These are phyloP conservation scores for Salvia rosmarinus DNA, from an alignment of 257 asterid species.

Conservation along the genomic window DNA sequence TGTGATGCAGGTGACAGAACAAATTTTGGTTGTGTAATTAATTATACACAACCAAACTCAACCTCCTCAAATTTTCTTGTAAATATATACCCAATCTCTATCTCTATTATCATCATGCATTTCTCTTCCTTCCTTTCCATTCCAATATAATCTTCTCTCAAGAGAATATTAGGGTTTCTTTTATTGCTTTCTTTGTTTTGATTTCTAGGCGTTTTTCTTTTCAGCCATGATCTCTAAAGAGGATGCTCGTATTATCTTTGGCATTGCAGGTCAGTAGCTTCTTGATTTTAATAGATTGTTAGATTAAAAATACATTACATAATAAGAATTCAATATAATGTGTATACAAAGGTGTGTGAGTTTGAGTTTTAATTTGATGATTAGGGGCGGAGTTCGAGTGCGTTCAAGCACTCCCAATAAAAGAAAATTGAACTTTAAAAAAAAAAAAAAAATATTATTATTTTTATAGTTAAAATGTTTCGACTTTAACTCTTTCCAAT, in stretches of 20 bases:
- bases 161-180: background rate
- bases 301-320: no score
- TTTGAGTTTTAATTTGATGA: no score
- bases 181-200: background rate
- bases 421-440: no score
- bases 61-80: slow-evolving; percentile 37
- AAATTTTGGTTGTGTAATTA: slow-evolving; percentile 11
- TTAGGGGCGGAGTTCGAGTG: no score
- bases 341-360: no score
- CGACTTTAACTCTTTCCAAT: no score
- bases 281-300: background rate
- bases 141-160: background rate
- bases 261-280: slow-evolving; percentile 61
- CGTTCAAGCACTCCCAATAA: no score
- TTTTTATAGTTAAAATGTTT: no score
- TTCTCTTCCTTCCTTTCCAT: background rate
- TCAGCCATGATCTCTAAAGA: slow-evolving; percentile 53
- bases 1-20: slow-evolving; percentile 53
- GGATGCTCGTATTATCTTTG: slow-evolving; percentile 55
- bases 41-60: slow-evolving; percentile 37
- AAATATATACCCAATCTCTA: slow-evolving; percentile 36
- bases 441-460: no score
- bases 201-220: background rate
- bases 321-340: no score
- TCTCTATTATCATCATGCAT: slow-evolving; percentile 7